Evolutionary conservation across 306 rosid species (phyloP).

Genomic region (Geum urbanum): DNA sequence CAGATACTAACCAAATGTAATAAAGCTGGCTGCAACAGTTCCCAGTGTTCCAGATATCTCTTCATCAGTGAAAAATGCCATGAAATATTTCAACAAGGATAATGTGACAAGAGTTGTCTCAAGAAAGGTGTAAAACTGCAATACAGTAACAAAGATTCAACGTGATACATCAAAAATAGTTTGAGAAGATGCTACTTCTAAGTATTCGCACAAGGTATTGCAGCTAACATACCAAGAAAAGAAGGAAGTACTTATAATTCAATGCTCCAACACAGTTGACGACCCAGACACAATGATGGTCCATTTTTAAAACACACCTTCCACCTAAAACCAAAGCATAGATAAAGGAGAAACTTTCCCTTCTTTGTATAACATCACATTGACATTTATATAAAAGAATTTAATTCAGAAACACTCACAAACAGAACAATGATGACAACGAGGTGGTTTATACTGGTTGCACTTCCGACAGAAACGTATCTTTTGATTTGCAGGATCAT

Average conservation of each 20-base stretch:
- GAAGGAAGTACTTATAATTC: conserved; percentile 73
- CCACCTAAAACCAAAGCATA: conserved; percentile 48
- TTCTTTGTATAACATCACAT: background rate
- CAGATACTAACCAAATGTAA: conserved; percentile 60
- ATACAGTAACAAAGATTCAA: conserved; percentile 8
- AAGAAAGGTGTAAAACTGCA: conserved; percentile 76
- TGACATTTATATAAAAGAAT: background rate
- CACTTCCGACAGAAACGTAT: conserved; percentile 69
- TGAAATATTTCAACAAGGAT: conserved; percentile 53
- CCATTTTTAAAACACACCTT: conserved; percentile 77
- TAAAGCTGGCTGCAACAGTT: conserved; percentile 52
- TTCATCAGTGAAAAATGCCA: conserved; percentile 56
- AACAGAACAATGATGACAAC: conserved; percentile 77
- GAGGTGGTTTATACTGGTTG: conserved; percentile 71
- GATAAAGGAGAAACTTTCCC: conserved; percentile 17
- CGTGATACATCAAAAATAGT: background rate
- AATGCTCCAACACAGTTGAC: conserved; percentile 79
- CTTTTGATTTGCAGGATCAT: conserved; percentile 33
- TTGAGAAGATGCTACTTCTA: background rate
- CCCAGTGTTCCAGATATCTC: conserved; percentile 52
- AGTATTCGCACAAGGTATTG: background rate
- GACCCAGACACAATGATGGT: conserved; percentile 84
- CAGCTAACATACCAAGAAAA: conserved; percentile 57
- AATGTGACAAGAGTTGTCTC: conserved; percentile 59
- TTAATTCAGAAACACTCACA: conserved; percentile 45